These are phyloP conservation scores for Chenopodium album DNA, from an alignment of 148 eudicot genomes.

Conservation along the genomic window DNA sequence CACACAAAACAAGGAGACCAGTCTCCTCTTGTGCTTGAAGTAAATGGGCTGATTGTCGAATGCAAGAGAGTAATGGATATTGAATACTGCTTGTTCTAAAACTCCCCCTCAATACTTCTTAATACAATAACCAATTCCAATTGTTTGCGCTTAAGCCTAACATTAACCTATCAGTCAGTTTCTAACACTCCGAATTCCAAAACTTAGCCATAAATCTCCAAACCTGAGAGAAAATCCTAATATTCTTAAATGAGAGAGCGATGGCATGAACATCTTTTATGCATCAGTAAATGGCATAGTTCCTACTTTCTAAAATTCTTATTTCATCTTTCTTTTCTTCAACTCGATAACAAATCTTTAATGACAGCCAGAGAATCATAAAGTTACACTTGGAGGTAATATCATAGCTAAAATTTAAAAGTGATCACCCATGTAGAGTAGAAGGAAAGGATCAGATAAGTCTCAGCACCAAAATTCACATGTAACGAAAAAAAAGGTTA, in stretches of 20 bases:
- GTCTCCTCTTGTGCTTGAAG: not conserved
- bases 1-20: not conserved
- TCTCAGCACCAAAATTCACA: not conserved
- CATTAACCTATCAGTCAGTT: not conserved
- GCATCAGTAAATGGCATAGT: not conserved
- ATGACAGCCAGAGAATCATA: not conserved
- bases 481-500: not conserved
- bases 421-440: not conserved
- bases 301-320: not conserved
- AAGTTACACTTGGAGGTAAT: slow-evolving; percentile 3
- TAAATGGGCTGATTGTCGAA: not conserved
- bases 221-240: not conserved
- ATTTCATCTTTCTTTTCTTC: not conserved
- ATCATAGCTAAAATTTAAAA: slow-evolving; percentile 1
- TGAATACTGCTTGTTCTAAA: not conserved
- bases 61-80: not conserved
- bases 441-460: not conserved
- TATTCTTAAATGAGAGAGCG: not conserved
- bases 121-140: not conserved
- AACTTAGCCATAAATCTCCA: not conserved
- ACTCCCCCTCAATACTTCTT: not conserved
- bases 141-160: not conserved
- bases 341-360: not conserved
- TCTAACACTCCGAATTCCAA: not conserved
- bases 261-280: not conserved